Evolutionary conservation across 306 rosid genomes (phyloP).

Genomic region (Trichosanthes cucumerina): DNA sequence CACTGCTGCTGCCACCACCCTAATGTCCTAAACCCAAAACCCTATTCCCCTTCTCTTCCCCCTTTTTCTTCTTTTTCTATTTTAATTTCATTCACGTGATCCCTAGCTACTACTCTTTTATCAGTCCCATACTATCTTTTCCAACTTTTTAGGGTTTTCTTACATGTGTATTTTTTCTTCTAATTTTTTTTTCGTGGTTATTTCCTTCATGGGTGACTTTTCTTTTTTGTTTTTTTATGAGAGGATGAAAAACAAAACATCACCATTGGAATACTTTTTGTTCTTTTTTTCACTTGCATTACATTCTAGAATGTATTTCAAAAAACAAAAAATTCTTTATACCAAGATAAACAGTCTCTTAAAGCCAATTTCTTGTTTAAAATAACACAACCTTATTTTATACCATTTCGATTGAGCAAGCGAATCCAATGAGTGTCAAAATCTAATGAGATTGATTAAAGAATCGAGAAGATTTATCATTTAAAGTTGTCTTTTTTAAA

Average conservation of each 20-base stretch:
- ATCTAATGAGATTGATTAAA: neutral
- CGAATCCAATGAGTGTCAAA: too few species aligned
- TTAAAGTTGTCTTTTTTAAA: neutral
- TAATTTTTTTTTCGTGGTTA: neutral
- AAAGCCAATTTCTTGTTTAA: too few species aligned
- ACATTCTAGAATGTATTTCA: neutral
- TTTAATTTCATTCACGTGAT: conserved; percentile 1
- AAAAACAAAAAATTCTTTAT: too few species aligned
- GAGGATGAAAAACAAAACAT: too few species aligned
- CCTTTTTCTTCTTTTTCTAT: neutral
- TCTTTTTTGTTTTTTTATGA: neutral
- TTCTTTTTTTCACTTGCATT: too few species aligned
- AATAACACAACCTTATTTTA: too few species aligned
- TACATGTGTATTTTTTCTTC: neutral
- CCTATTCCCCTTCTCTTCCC: neutral
- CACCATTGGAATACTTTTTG: too few species aligned
- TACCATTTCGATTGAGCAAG: too few species aligned
- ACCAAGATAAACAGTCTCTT: too few species aligned
- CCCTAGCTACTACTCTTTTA: neutral
- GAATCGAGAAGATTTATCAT: neutral
- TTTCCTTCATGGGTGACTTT: neutral
- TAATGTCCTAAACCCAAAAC: neutral
- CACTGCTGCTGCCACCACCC: conserved; percentile 8
- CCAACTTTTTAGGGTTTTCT: neutral
- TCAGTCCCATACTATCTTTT: neutral